Conservation (phyloP, 495 filamentous ascomycete species). For the Aspergillus coremiiformis region DNA sequence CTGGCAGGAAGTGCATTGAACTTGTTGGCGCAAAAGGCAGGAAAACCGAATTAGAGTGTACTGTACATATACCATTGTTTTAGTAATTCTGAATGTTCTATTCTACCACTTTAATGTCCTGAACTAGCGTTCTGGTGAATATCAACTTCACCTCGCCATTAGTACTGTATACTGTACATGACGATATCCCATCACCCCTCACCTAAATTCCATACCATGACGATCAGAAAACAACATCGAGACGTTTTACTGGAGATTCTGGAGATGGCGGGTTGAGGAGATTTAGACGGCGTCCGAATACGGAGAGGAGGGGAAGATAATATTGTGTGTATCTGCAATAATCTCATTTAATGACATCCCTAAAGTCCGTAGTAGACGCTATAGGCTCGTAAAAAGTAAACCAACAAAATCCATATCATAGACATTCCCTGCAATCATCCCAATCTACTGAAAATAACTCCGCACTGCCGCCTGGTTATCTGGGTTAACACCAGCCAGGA, state of each 20-base stretch:
- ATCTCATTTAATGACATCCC: not conserved
- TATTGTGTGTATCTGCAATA: not conserved
- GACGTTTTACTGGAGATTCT: too few species aligned
- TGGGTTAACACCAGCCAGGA: constrained; percentile 61
- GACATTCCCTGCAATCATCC: not conserved
- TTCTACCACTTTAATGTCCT: too few species aligned
- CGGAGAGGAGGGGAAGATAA: not conserved
- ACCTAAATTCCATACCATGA: too few species aligned
- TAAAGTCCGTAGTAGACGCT: not conserved
- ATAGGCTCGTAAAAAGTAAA: not conserved
- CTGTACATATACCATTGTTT: not conserved
- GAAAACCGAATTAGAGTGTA: not conserved
- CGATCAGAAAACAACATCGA: too few species aligned
- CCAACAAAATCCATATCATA: constrained; percentile 3
- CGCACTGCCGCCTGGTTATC: constrained; percentile 72
- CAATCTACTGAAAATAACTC: constrained; percentile 53
- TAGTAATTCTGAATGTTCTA: too few species aligned
- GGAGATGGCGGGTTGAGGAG: constrained; percentile 33
- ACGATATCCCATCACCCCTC: too few species aligned
- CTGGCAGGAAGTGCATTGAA: constrained; percentile 93
- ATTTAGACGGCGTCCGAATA: not conserved
- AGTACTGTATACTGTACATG: too few species aligned
- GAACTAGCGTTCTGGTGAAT: too few species aligned
- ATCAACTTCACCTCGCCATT: too few species aligned
- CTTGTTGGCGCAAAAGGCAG: constrained; percentile 54